Evolutionary conservation across 192 early-diverging fungal species (phyloP), one percentile per base, ranked within the genome.

Genomic region (Coemansia furcata): DNA sequence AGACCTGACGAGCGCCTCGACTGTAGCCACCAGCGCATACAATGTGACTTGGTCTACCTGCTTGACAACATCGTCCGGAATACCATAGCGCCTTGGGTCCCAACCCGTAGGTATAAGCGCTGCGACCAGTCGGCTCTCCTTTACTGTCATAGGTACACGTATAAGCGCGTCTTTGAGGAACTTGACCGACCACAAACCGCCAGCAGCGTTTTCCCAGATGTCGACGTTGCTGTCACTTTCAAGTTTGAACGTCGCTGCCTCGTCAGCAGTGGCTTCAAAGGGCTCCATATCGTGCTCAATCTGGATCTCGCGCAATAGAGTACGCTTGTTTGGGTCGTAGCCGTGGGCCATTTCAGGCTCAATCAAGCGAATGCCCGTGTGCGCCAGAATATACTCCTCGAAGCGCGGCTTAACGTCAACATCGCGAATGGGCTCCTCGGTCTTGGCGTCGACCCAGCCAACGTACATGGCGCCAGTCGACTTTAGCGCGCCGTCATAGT

Each of bases 41-140:
- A 95, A 86, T 3, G 94, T 94, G 54, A 94, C 89, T 15, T 81
- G 88, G 73, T 97, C 95, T 32, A 95, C 93, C 71, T 95, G 94
- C 67, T 86, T 80, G 63, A 92, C 86, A 47, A 97, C 91, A 65
- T 95, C 94, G 67, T 94, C 89, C 63, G 95, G 93, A 19, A 97
- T 88, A 71, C 95, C 95, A 85, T 93, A 97, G 40, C 87, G 78
- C n/a, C n/a, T n/a, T n/a, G 94, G 91, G 62, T 89, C 83, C 95
- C 95, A 97, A 52, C 95, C 95, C 54, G 95, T 95, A n/a, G 95
- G 95, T 44, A 97, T 85, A 68, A 94, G 93, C 43, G 91, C 94
- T 70, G 93, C 93, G 42, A 94, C 93, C 39, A 69, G 93, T 92
- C 33, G 84, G 86, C 46, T n/a, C n/a, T n/a, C n/a, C n/a, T n/a